Percentiles rank a stretch among this genome's conserved stretches.
Evolutionary conservation across 2,329 filamentous ascomycete genomes (phyloP).

Genomic region (Alternaria novae-zelandiae): DNA sequence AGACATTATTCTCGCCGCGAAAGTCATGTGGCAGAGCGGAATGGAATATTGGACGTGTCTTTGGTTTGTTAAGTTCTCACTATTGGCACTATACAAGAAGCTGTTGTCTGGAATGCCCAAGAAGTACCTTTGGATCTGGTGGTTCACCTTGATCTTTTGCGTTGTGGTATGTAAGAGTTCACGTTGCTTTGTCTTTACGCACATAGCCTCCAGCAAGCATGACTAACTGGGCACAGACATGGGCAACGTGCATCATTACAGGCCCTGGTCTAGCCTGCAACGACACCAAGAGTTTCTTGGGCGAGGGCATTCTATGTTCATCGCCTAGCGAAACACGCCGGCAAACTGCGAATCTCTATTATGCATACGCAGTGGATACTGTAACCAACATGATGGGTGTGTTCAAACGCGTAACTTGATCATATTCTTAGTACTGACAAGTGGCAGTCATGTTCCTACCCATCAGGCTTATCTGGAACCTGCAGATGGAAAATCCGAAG

Average conservation of each 20-base stretch:
- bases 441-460: conserved; percentile 48
- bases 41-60: conserved; percentile 50
- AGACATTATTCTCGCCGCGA: conserved; percentile 42
- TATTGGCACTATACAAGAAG: conserved; percentile 50
- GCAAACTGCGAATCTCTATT: conserved; percentile 46
- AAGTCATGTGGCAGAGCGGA: conserved; percentile 49
- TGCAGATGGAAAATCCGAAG: conserved; percentile 43
- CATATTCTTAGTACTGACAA: not conserved
- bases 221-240: conserved; percentile 31
- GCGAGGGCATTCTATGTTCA: conserved; percentile 28
- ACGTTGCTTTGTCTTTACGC: not conserved
- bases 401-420: not conserved
- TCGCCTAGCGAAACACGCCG: conserved; percentile 36
- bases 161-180: conserved; percentile 34
- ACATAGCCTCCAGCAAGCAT: not conserved
- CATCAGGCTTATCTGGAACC: conserved; percentile 45
- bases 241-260: conserved; percentile 48
- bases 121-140: conserved; percentile 46
- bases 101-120: conserved; percentile 42
- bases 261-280: conserved; percentile 45
- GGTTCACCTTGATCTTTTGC: conserved; percentile 44
- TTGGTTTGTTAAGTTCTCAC: conserved; percentile 51
- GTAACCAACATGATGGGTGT: conserved; percentile 47
- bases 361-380: conserved; percentile 45
- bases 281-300: conserved; percentile 35